Evolutionary conservation across 2,329 filamentous ascomycete species (phyloP), one percentile per base, ranked within the genome.

Genomic region (Cryoendolithus antarcticus): DNA sequence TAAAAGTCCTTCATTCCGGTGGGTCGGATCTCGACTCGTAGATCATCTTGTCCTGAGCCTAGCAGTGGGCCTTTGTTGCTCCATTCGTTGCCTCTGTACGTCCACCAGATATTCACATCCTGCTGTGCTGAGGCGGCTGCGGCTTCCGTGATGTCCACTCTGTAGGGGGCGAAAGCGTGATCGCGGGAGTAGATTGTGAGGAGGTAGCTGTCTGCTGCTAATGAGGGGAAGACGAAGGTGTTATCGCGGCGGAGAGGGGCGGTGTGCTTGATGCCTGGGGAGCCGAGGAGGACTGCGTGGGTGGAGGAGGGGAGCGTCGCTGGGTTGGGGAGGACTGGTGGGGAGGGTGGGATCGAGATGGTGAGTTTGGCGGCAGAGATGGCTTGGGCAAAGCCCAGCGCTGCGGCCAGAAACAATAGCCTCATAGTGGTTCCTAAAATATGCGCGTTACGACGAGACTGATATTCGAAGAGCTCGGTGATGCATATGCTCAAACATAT

Each of bases 21-120:
- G 1, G 75, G 69, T 54, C 72, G 72, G 3, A 82, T 70, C 44
- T 82, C 74, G 13, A 89, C 68, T 19, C 66, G 65, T 34, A 70
- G 59, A 37, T 62, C 57, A 6, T 59, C 63, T 38, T 55, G 56
- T 2, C 56, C 62, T 27, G 63, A 61, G 13, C 60, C 64, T 37
- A 70, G 65, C 34, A 59, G 69, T 63, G 82, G 80, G n/a, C 88
- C 89, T 55, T 77, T 82, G 58, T 94, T 93, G 11, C 70, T 77
- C 86, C 89, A 95, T 50, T 91, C 83, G 53, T 93, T 89, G 0
- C 86, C 86, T 35, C 86, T 71, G 58, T 80, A 93, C 19, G 86
- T 93, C 67, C 89, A 83, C 80, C 83, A 91, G 21, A 78, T 78
- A 32, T 70, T 64, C 3, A 86, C 67, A 34, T 70, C 59, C 30